Evolutionary conservation across 148 eudicot genomes (phyloP).

Genomic region (Nepenthes mirabilis): DNA sequence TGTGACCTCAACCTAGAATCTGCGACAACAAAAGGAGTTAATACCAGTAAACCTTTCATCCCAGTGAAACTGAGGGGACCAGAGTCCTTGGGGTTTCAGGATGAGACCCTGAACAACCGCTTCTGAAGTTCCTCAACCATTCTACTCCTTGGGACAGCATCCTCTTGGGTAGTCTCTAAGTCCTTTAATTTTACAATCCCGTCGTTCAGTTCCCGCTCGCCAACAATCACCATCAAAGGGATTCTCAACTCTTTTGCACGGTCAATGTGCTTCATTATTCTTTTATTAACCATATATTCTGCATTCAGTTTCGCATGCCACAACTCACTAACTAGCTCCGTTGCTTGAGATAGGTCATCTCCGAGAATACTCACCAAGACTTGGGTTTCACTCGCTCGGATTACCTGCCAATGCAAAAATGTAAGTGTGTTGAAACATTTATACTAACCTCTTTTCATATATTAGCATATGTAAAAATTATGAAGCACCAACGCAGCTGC

Average conservation of each 20-base stretch:
- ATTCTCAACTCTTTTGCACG: constrained; percentile 60
- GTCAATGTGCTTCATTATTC: constrained; percentile 56
- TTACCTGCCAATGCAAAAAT: constrained; percentile 28
- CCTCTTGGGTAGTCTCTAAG: constrained; percentile 30
- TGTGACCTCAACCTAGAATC: too few relatives aligned
- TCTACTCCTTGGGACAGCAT: constrained; percentile 29
- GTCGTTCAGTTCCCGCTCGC: constrained; percentile 45
- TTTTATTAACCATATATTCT: constrained; percentile 43
- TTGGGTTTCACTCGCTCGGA: constrained; percentile 81
- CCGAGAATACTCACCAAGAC: constrained; percentile 68
- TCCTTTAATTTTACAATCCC: constrained; percentile 71
- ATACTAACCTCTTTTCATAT: neutral
- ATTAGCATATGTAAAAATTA: neutral
- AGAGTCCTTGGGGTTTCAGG: constrained; percentile 2
- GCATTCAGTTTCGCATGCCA: constrained; percentile 73
- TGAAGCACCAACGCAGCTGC: too few relatives aligned
- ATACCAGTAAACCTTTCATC: too few relatives aligned
- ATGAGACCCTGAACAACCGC: constrained; percentile 19
- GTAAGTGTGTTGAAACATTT: neutral
- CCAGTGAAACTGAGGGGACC: too few relatives aligned
- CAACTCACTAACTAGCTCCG: constrained; percentile 50
- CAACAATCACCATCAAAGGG: constrained; percentile 77
- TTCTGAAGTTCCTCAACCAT: constrained; percentile 45
- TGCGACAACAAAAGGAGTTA: too few relatives aligned
- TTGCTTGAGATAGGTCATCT: constrained; percentile 56